These are phyloP conservation scores for Mycoemilia scoparia DNA, from an alignment of 192 early-diverging fungal species.

Conservation along the genomic window DNA sequence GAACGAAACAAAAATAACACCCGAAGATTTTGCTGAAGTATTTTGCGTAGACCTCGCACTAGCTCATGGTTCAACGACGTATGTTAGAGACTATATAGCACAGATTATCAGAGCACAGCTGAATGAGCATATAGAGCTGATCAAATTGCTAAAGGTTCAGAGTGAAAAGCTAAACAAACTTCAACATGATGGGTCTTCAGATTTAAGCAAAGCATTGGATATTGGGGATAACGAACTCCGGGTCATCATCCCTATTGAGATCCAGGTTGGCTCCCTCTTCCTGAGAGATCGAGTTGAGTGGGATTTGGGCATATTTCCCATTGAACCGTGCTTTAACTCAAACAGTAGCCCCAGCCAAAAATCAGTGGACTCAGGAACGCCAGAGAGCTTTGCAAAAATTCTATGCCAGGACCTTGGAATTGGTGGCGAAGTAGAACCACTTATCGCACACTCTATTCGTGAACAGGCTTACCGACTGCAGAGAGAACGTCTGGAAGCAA, in stretches of 20 bases:
- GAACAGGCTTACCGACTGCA: slow-evolving; percentile 21
- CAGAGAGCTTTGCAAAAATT: slow-evolving; percentile 24
- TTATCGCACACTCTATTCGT: slow-evolving; percentile 27
- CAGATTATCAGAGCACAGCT: slow-evolving; percentile 27
- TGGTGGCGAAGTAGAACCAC: slow-evolving; percentile 25
- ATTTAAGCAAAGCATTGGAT: slow-evolving; percentile 5
- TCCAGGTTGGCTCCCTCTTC: slow-evolving; percentile 65
- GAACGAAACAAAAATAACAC: slow-evolving; percentile 59
- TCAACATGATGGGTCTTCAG: slow-evolving; percentile 5
- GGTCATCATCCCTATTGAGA: slow-evolving; percentile 44
- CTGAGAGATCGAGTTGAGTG: slow-evolving; percentile 84
- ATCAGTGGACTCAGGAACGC: too few species aligned
- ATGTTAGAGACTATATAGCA: slow-evolving; percentile 9
- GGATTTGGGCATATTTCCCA: slow-evolving; percentile 69
- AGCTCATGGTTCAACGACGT: neutral
- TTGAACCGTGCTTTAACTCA: slow-evolving; percentile 24
- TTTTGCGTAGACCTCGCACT: slow-evolving; percentile 62
- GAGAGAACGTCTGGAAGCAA: slow-evolving; percentile 17
- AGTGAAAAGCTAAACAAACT: slow-evolving; percentile 1
- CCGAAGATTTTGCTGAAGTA: slow-evolving; percentile 69
- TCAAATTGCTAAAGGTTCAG: neutral
- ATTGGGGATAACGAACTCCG: slow-evolving; percentile 22
- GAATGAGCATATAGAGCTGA: slow-evolving; percentile 12
- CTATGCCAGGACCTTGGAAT: slow-evolving; percentile 24
- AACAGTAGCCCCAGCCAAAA: too few species aligned